These are phyloP conservation scores for Geotrichum siamense DNA, from an alignment of 1,139 yeast genomes.

Conservation along the genomic window DNA sequence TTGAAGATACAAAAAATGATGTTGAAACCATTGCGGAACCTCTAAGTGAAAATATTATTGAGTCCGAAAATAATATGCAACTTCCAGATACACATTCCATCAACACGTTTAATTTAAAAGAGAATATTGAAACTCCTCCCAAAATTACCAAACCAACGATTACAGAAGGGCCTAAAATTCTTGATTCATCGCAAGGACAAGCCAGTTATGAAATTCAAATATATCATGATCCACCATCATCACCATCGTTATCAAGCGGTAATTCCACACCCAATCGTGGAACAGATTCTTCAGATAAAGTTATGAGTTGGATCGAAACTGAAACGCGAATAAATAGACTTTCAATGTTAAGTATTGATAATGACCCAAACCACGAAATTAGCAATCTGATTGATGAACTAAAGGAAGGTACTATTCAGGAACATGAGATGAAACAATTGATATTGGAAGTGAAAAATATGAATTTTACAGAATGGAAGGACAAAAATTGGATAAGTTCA, in stretches of 20 bases:
- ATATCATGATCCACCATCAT: conserved; percentile 8
- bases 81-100: too few relatives aligned
- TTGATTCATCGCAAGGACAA: not conserved
- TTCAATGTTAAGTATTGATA: conserved; percentile 1
- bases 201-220: conserved; percentile 6
- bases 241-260: too few relatives aligned
- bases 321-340: conserved; percentile 10
- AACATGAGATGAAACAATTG: conserved; percentile 9
- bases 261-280: not conserved
- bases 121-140: too few relatives aligned
- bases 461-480: conserved; percentile 9
- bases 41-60: too few relatives aligned
- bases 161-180: not conserved
- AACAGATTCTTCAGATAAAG: not conserved
- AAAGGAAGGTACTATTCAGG: not conserved
- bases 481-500: conserved; percentile 8
- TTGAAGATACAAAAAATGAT: too few relatives aligned
- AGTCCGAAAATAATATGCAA: too few relatives aligned
- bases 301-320: conserved; percentile 9
- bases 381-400: conserved; percentile 4
- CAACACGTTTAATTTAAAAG: too few relatives aligned
- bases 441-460: conserved; percentile 8
- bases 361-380: not conserved
- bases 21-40: too few relatives aligned
- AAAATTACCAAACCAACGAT: not conserved